These are phyloP conservation scores for Rhododendron mucronatum DNA, from an alignment of 148 eudicot species.

Conservation along the genomic window DNA sequence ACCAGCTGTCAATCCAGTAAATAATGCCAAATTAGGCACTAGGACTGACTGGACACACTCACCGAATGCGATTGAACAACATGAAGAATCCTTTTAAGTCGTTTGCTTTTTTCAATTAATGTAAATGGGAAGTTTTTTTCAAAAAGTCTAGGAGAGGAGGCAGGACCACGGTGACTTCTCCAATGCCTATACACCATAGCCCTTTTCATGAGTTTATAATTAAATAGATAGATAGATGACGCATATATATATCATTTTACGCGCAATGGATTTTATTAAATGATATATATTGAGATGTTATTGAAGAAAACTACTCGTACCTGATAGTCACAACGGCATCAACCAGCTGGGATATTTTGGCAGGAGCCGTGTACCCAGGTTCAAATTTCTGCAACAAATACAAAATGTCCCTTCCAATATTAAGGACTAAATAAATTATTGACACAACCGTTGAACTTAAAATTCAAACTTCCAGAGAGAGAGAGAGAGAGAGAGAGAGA, in stretches of 20 bases:
- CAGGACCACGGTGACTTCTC: background rate
- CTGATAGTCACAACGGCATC: slow-evolving; percentile 54
- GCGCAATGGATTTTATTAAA: background rate
- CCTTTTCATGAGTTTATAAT: background rate
- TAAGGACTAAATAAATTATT: background rate
- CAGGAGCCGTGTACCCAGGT: slow-evolving; percentile 65
- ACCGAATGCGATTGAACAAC: background rate
- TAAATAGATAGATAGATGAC: background rate
- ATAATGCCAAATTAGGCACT: background rate
- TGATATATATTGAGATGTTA: background rate
- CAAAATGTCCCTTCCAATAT: slow-evolving; percentile 6
- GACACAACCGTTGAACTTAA: background rate
- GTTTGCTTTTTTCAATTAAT: background rate
- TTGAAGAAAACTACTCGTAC: slow-evolving; percentile 19
- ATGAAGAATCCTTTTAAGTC: background rate
- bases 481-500: background rate
- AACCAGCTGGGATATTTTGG: slow-evolving; percentile 36
- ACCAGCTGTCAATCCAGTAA: background rate
- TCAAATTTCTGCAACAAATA: slow-evolving; percentile 56
- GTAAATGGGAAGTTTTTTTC: background rate
- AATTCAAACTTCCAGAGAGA: background rate
- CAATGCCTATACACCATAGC: background rate
- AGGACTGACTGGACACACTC: background rate
- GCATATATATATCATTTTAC: background rate
- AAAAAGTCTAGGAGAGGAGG: background rate